A percentile compares a stretch with the other conserved stretches of the same genome.
Evolutionary conservation across 768 basidiomycete species (phyloP).

Genomic region (Fistulinella prunicolor): DNA sequence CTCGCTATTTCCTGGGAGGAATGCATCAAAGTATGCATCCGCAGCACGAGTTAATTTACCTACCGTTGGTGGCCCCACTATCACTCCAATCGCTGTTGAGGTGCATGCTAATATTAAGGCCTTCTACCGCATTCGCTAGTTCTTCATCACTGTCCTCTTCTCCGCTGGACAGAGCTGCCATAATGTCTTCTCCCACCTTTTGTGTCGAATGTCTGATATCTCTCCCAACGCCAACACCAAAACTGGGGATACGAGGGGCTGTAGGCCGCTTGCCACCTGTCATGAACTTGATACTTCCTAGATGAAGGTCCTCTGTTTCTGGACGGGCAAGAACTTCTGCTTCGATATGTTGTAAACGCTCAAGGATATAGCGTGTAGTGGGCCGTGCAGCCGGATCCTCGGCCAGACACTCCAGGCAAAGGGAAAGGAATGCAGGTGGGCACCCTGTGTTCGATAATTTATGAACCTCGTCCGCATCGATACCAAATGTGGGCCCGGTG

Average conservation of each 20-base stretch:
- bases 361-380: conserved; percentile 74
- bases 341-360: conserved; percentile 76
- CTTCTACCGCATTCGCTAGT: conserved; percentile 56
- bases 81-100: conserved; percentile 46
- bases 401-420: conserved; percentile 75
- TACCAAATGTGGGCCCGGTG: conserved; percentile 70
- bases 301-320: conserved; percentile 67
- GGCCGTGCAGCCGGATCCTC: conserved; percentile 69
- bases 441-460: conserved; percentile 67
- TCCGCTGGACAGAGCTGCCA: conserved; percentile 35
- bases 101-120: conserved; percentile 46
- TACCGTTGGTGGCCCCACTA: conserved; percentile 35
- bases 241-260: conserved; percentile 82
- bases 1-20: conserved; percentile 32
- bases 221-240: conserved; percentile 68
- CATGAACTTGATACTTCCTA: conserved; percentile 86
- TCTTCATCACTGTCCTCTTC: conserved; percentile 67
- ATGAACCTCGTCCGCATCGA: conserved; percentile 73
- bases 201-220: conserved; percentile 43
- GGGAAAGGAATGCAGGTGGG: conserved; percentile 70
- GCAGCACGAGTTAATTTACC: conserved; percentile 4
- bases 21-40: conserved; percentile 12
- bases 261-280: conserved; percentile 58
- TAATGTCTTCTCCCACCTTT: conserved; percentile 35
- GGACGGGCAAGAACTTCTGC: conserved; percentile 71